Evolutionary conservation across 108 stramenopile genomes (phyloP).

Genomic region (Skeletonema tropicum): DNA sequence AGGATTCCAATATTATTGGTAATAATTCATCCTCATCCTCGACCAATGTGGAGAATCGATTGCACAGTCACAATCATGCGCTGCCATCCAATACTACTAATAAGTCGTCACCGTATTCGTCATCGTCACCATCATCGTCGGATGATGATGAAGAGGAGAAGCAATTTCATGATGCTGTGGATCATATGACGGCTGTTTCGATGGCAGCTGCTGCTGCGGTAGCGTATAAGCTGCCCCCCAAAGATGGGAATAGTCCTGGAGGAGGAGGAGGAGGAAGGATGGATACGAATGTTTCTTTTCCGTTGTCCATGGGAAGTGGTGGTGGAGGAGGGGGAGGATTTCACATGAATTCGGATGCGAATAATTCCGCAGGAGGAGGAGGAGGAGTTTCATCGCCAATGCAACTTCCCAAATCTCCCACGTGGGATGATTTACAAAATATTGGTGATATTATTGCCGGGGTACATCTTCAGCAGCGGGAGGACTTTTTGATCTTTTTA

Average conservation of each 20-base stretch:
- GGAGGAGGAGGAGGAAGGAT: slow-evolving; percentile 7
- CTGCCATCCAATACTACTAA: not conserved
- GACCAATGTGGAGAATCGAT: not conserved
- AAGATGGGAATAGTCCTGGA: not conserved
- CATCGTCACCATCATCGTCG: slow-evolving; percentile 9
- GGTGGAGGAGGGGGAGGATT: not conserved
- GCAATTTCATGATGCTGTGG: slow-evolving; percentile 17
- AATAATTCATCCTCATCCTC: not conserved
- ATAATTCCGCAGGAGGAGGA: not conserved
- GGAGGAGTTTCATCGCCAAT: slow-evolving; percentile 8
- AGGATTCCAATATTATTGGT: not conserved
- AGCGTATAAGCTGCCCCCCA: not conserved
- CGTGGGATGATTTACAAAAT: slow-evolving; percentile 64
- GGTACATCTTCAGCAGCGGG: slow-evolving; percentile 71
- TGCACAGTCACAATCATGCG: slow-evolving; percentile 21
- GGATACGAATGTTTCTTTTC: not conserved
- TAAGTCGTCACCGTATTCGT: too few species aligned
- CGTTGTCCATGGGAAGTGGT: not conserved
- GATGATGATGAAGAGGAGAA: slow-evolving; percentile 19
- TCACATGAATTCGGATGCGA: not conserved
- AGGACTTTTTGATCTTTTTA: slow-evolving; percentile 71
- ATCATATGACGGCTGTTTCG: slow-evolving; percentile 19
- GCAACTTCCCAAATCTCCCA: slow-evolving; percentile 78
- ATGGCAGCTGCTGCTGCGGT: slow-evolving; percentile 20
- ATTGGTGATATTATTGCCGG: slow-evolving; percentile 72